phyloP scores from a whole-genome alignment of 176 grass and related monocot species.

The Pontederia crassipes region DNA sequence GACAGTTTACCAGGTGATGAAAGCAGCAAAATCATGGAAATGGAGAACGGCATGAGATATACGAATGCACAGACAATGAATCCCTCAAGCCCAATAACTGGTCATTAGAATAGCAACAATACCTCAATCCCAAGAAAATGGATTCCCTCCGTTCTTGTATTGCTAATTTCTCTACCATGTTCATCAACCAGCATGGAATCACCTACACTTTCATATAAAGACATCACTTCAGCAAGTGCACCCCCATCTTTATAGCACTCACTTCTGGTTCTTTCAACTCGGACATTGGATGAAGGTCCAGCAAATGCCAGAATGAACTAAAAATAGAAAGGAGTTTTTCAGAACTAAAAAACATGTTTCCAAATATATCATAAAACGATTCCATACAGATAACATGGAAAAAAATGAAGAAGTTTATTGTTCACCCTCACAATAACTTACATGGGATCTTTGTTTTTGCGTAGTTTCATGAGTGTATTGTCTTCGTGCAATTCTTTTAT shows the following conservation, averaged over 20 bases:
- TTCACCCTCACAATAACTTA: too few relatives aligned
- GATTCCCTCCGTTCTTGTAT: slow-evolving; percentile 28
- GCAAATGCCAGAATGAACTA: slow-evolving; percentile 69
- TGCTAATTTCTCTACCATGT: slow-evolving; percentile 15
- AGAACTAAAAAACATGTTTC: not conserved
- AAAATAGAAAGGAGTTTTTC: not conserved
- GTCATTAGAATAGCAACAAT: not conserved
- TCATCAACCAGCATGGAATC: slow-evolving; percentile 18
- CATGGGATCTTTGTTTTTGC: too few relatives aligned
- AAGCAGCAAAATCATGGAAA: too few relatives aligned
- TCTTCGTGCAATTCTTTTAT: too few relatives aligned
- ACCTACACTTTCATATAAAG: slow-evolving; percentile 58
- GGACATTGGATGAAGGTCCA: slow-evolving; percentile 54
- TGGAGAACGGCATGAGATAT: slow-evolving; percentile 4
- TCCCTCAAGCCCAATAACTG: too few relatives aligned
- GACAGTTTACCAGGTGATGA: too few relatives aligned
- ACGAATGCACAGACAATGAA: not conserved
- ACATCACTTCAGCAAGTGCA: slow-evolving; percentile 60
- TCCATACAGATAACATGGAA: not conserved
- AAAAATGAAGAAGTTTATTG: too few relatives aligned
- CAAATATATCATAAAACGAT: not conserved
- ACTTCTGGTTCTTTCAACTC: slow-evolving; percentile 40
- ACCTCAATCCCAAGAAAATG: slow-evolving; percentile 65
- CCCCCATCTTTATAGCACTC: slow-evolving; percentile 53
- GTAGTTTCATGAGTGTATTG: too few relatives aligned